phyloP scores from a whole-genome alignment of 1,139 yeast genomes.

The Taphrina deformans region DNA sequence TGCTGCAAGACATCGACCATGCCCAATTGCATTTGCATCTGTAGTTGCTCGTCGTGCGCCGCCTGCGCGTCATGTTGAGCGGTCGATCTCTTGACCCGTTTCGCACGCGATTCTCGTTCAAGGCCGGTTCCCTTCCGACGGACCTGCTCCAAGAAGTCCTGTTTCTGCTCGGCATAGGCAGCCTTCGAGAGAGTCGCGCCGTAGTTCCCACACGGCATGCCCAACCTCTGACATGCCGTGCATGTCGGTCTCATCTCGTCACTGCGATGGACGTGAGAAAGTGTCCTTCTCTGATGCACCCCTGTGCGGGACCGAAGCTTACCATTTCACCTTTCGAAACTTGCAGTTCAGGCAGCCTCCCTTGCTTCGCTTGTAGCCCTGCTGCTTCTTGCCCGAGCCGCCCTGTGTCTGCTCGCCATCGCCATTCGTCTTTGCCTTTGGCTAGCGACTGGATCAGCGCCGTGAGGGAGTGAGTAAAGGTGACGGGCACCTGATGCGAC shows the following conservation, averaged over 20 bases:
- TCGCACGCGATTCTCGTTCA: neutral
- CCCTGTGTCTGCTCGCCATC: slow-evolving; percentile 1
- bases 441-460: slow-evolving; percentile 4
- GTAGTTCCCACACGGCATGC: slow-evolving; percentile 24
- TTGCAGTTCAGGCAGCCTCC: slow-evolving; percentile 33
- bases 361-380: slow-evolving; percentile 27
- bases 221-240: slow-evolving; percentile 23
- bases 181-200: slow-evolving; percentile 24
- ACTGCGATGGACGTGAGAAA: no score
- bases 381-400: slow-evolving; percentile 19
- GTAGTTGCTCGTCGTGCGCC: slow-evolving; percentile 9
- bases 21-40: slow-evolving; percentile 22
- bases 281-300: no score
- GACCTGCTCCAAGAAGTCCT: slow-evolving; percentile 22
- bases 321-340: slow-evolving; percentile 31
- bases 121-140: slow-evolving; percentile 4
- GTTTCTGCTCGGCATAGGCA: slow-evolving; percentile 22
- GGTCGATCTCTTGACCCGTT: neutral
- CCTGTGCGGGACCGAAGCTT: no score
- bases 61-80: neutral
- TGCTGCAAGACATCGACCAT: slow-evolving; percentile 11
- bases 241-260: slow-evolving; percentile 25
- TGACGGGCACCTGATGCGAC: neutral
- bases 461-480: neutral
- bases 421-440: slow-evolving; percentile 16